A percentile compares a stretch with the other conserved stretches of the same genome.
Evolutionary conservation across 1,284 basidiomycete genomes (phyloP).

Genomic region (Trichosporon faecale): DNA sequence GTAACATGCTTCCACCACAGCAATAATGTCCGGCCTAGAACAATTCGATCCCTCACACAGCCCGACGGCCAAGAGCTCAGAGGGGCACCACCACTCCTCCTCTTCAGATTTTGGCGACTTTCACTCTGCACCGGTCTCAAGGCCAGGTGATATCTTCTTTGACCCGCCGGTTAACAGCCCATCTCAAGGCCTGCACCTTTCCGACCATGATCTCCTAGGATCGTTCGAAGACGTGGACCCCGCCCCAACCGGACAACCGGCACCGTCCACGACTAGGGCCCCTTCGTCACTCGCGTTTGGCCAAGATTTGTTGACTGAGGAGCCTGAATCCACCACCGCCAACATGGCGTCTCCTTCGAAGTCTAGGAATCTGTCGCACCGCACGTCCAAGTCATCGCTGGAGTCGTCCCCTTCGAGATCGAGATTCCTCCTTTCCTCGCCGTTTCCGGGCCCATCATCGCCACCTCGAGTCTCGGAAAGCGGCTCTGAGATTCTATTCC

Average conservation of each 20-base stretch:
- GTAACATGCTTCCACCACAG: background rate
- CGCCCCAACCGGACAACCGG: background rate
- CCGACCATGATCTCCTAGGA: conserved; percentile 35
- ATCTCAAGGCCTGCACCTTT: conserved; percentile 12
- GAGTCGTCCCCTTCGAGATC: conserved; percentile 16
- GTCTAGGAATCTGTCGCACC: background rate
- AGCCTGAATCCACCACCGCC: conserved; percentile 7
- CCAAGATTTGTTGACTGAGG: conserved; percentile 15
- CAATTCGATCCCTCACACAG: background rate
- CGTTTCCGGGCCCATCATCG: conserved; percentile 36
- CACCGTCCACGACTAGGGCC: background rate
- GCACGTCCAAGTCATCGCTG: background rate
- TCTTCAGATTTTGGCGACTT: conserved; percentile 30
- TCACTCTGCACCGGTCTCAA: conserved; percentile 16
- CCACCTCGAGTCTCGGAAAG: conserved; percentile 38
- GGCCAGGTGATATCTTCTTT: background rate
- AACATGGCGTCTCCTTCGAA: background rate
- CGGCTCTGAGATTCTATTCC: conserved; percentile 40
- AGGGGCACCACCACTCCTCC: conserved; percentile 10
- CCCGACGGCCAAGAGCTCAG: conserved; percentile 1
- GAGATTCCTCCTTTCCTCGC: conserved; percentile 10
- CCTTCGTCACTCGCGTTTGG: background rate
- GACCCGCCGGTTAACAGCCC: background rate
- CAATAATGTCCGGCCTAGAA: background rate
- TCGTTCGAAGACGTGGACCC: conserved; percentile 37